Percentiles rank a stretch among this genome's conserved stretches.
These are phyloP conservation scores for Globisporangium paddicum DNA, from an alignment of 352 stramenopile genomes.

Conservation along the genomic window DNA sequence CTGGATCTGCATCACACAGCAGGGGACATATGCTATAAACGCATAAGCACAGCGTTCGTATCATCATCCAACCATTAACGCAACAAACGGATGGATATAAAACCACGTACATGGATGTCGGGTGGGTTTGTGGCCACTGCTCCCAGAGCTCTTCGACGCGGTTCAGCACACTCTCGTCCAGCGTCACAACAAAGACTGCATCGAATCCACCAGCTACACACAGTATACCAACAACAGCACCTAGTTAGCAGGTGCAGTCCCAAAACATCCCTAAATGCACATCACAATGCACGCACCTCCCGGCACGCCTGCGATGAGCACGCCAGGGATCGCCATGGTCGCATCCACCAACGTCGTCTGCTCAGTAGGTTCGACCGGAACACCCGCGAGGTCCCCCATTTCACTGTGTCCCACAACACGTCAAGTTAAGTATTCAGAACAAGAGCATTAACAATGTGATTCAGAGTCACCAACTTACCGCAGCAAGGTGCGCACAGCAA, in stretches of 20 bases:
- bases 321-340: conserved; percentile 90
- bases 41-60: not conserved
- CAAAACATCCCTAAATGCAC: not conserved
- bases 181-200: conserved; percentile 90
- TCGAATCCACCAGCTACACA: conserved; percentile 92
- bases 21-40: conserved; percentile 57
- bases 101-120: conserved; percentile 34
- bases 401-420: conserved; percentile 21
- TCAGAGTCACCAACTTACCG: conserved; percentile 31
- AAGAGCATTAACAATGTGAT: not conserved
- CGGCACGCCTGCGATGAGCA: conserved; percentile 92
- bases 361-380: conserved; percentile 91
- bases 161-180: conserved; percentile 52
- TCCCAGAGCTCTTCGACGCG: conserved; percentile 76
- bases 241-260: not conserved
- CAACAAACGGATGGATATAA: not conserved
- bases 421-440: not conserved
- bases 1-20: conserved; percentile 40
- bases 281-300: conserved; percentile 41
- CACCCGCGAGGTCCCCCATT: conserved; percentile 87
- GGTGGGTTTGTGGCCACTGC: conserved; percentile 46
- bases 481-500: conserved; percentile 71
- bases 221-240: not conserved
- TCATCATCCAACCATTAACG: not conserved
- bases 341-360: conserved; percentile 93